These are phyloP conservation scores for Golubevia sp. DNA, from an alignment of 1,284 basidiomycete genomes.

Conservation along the genomic window DNA sequence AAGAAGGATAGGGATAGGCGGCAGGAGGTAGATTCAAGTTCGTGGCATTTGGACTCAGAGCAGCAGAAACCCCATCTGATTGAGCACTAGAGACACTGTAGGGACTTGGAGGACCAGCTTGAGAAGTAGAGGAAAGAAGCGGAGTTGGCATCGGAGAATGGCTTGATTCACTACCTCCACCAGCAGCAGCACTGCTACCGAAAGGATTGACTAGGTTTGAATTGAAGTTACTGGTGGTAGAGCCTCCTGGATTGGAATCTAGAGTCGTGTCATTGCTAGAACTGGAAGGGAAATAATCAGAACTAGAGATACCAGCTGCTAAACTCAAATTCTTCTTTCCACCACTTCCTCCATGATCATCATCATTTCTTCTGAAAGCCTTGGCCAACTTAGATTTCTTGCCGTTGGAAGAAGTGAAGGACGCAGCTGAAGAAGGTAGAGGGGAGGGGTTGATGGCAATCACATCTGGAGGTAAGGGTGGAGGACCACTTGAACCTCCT, in stretches of 20 bases:
- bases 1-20: no score
- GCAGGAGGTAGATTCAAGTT: no score
- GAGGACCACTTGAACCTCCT: neutral
- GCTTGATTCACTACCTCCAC: no score
- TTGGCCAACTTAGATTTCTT: constrained; percentile 45
- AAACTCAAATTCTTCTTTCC: neutral
- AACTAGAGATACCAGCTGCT: neutral
- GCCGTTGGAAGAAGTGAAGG: constrained; percentile 10
- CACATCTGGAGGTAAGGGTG: neutral
- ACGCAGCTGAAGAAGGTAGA: constrained; percentile 18
- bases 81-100: no score
- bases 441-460: neutral
- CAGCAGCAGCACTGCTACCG: no score
- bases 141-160: no score
- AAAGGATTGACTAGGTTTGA: no score
- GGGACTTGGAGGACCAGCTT: no score
- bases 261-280: neutral
- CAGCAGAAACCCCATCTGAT: no score
- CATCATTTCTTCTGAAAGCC: constrained; percentile 15
- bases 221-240: no score
- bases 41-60: no score
- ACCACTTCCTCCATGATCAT: neutral
- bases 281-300: neutral
- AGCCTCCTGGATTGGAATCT: neutral
- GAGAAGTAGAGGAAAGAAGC: no score